phyloP scores from a whole-genome alignment of 163 green algal genomes.

The Scenedesmus sp. region DNA sequence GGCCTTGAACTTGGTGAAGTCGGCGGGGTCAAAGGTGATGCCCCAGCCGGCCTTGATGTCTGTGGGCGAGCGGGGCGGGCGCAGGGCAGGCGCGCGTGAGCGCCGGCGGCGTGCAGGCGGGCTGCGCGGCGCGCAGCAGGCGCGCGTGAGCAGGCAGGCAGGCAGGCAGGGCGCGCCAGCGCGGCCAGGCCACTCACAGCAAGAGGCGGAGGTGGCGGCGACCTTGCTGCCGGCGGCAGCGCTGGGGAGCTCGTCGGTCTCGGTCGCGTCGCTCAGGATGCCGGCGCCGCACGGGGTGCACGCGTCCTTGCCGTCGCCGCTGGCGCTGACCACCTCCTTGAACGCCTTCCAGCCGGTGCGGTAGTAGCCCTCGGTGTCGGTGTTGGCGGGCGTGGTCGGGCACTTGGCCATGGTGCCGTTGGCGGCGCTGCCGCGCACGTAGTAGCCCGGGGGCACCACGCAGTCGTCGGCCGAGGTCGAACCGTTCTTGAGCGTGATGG shows the following conservation, averaged over 20 bases:
- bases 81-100: not conserved
- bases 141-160: not conserved
- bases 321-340: not conserved
- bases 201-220: not conserved
- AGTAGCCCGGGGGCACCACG: conserved; percentile 24
- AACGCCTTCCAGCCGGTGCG: conserved; percentile 1
- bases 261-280: not conserved
- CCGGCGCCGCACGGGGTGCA: not conserved
- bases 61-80: not conserved
- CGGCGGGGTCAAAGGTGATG: not conserved
- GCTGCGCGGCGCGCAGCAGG: not conserved
- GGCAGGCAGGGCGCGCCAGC: not conserved
- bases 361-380: conserved; percentile 4
- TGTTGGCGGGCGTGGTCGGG: not conserved
- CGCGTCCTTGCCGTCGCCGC: not conserved
- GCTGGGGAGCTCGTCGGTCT: not conserved
- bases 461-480: conserved; percentile 10
- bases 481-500: not conserved
- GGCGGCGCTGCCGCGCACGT: not conserved
- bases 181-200: not conserved
- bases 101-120: too few species aligned
- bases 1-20: not conserved
- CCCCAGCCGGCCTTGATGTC: conserved; percentile 11
- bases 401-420: not conserved
- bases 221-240: not conserved